Percentiles rank a stretch among this genome's conserved stretches.
Conservation (phyloP, 2,329 filamentous ascomycete species). For the Ophiognomonia clavigignenti-juglandacearum region DNA sequence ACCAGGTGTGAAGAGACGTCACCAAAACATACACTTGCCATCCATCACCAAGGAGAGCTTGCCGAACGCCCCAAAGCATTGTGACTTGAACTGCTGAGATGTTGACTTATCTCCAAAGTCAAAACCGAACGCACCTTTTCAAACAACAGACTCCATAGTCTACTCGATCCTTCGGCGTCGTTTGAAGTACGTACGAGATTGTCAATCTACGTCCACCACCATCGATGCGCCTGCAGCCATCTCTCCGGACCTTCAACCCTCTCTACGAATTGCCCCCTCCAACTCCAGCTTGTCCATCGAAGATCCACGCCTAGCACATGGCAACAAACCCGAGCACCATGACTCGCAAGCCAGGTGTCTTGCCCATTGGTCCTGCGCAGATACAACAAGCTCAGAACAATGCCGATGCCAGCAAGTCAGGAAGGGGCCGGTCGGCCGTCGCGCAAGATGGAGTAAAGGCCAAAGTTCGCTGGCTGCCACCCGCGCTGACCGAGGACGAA, state of each 20-base stretch:
- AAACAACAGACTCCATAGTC: not conserved
- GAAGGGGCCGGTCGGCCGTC: conserved; percentile 39
- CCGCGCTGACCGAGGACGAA: conserved; percentile 76
- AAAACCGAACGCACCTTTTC: not conserved
- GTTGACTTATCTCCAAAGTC: not conserved
- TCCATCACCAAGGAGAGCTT: too few relatives aligned
- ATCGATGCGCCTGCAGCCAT: not conserved
- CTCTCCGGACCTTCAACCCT: not conserved
- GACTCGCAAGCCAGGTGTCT: conserved; percentile 40
- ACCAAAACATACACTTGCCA: too few relatives aligned
- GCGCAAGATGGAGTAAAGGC: conserved; percentile 65
- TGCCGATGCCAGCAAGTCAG: conserved; percentile 32
- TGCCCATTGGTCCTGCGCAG: conserved; percentile 43
- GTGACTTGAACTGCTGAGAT: conserved; percentile 1
- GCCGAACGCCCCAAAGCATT: not conserved
- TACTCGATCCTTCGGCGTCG: not conserved
- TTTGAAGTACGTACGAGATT: too few relatives aligned
- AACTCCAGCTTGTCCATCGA: not conserved
- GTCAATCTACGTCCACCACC: not conserved
- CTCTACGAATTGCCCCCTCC: too few relatives aligned
- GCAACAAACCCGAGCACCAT: conserved; percentile 23
- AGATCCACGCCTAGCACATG: conserved; percentile 14
- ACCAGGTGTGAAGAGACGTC: too few relatives aligned
- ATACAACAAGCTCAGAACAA: conserved; percentile 23
- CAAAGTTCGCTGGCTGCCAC: conserved; percentile 77